Evolutionary conservation across 2,329 filamentous ascomycete species (phyloP).

Genomic region (Cordyceps militaris): DNA sequence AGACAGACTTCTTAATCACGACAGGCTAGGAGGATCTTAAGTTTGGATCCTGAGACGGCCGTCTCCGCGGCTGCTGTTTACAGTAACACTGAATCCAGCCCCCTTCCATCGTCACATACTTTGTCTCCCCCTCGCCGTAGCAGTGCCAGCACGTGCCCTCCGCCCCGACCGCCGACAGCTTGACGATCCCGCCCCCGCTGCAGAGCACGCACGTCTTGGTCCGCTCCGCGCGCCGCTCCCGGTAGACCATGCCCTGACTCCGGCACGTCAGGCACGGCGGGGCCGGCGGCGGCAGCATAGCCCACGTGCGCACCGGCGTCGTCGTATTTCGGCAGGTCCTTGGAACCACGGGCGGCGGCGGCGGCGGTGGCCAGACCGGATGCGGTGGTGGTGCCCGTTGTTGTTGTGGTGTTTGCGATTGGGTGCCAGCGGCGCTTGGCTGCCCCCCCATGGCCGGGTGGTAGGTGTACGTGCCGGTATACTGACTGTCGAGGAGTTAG

Average conservation of each 20-base stretch:
- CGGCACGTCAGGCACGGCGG: background rate
- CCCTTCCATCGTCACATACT: background rate
- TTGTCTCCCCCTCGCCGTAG: slow-evolving; percentile 3
- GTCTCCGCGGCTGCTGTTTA: background rate
- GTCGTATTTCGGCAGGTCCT: background rate
- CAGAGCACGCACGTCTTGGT: background rate
- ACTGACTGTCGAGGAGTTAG: background rate
- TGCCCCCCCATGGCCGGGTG: background rate
- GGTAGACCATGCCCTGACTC: background rate
- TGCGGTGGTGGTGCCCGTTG: background rate
- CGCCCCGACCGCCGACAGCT: no score
- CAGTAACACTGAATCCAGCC: background rate
- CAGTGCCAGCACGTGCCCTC: background rate
- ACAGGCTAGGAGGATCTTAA: background rate
- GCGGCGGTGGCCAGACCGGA: background rate
- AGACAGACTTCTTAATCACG: background rate
- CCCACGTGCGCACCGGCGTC: background rate
- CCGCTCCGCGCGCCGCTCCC: background rate
- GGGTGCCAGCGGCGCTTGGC: background rate
- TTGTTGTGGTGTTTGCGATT: background rate
- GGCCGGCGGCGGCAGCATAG: background rate
- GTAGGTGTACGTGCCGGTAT: background rate
- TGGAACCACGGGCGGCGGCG: background rate
- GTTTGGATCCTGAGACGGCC: background rate
- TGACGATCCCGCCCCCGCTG: background rate